phyloP scores from a whole-genome alignment of 176 grass and related monocot genomes.

The Hsuehochloa calcarea region DNA sequence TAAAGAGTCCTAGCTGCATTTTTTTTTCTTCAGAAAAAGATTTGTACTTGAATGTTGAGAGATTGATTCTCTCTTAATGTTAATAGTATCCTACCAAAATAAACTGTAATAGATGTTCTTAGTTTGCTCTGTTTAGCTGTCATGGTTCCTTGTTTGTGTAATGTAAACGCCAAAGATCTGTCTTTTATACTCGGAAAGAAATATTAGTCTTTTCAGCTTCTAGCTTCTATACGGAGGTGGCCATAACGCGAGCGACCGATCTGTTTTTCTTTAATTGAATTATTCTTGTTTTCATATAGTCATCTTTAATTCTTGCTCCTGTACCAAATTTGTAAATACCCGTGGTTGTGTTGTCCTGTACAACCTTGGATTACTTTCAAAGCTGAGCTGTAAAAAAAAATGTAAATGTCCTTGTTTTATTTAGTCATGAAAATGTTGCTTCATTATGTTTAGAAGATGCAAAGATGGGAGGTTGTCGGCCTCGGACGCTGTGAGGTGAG shows the following conservation, averaged over 20 bases:
- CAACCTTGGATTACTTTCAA: background rate
- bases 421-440: background rate
- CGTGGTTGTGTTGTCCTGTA: background rate
- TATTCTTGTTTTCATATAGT: background rate
- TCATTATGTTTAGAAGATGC: background rate
- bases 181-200: too few species aligned
- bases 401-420: background rate
- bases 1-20: background rate
- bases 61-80: background rate
- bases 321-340: background rate
- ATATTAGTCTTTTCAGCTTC: background rate
- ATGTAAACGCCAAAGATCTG: too few species aligned
- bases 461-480: background rate
- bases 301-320: background rate
- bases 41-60: slow-evolving; percentile 1
- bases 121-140: background rate
- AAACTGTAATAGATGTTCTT: background rate
- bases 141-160: too few species aligned
- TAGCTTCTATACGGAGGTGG: background rate
- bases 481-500: too few species aligned
- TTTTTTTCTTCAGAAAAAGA: background rate
- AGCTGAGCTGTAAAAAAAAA: background rate
- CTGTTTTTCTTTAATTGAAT: background rate
- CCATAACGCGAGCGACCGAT: background rate
- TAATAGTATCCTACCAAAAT: background rate